A percentile compares a stretch with the other conserved stretches of the same genome.
Evolutionary conservation across 768 basidiomycete genomes (phyloP).

Genomic region (Leccinum olivaceopallidum): DNA sequence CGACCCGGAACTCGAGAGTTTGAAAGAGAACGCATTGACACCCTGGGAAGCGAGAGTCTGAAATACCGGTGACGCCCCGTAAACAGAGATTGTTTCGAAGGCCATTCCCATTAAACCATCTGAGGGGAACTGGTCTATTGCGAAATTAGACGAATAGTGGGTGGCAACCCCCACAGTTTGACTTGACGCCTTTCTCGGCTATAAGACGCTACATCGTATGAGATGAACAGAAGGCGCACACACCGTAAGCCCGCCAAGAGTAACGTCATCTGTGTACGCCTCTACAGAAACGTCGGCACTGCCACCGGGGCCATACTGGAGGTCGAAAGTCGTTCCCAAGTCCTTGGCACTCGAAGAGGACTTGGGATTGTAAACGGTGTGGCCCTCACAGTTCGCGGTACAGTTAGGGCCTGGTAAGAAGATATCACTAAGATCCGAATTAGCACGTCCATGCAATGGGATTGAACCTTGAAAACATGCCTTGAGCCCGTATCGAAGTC

Average conservation of each 20-base stretch:
- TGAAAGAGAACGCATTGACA: slow-evolving; percentile 45
- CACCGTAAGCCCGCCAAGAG: slow-evolving; percentile 15
- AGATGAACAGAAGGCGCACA: not conserved
- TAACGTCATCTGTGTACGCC: slow-evolving; percentile 12
- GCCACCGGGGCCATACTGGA: not conserved
- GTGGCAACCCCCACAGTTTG: slow-evolving; percentile 20
- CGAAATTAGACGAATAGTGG: slow-evolving; percentile 5
- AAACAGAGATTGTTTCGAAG: slow-evolving; percentile 40
- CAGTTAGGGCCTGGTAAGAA: slow-evolving; percentile 30
- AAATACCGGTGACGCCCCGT: slow-evolving; percentile 36
- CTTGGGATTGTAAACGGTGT: slow-evolving; percentile 34
- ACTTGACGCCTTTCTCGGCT: slow-evolving; percentile 2
- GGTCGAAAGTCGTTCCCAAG: not conserved
- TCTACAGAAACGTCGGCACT: slow-evolving; percentile 3
- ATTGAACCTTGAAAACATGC: not conserved
- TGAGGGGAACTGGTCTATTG: not conserved
- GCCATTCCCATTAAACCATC: slow-evolving; percentile 42
- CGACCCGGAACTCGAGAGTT: slow-evolving; percentile 39
- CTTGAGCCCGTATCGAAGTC: slow-evolving; percentile 13
- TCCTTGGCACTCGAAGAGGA: slow-evolving; percentile 12
- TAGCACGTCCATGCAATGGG: not conserved
- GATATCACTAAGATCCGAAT: slow-evolving; percentile 19
- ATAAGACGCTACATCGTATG: slow-evolving; percentile 1
- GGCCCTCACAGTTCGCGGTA: slow-evolving; percentile 25
- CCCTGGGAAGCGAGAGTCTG: slow-evolving; percentile 41